These are phyloP conservation scores for Fraxinus angustifolia DNA, from an alignment of 305 asterid genomes.

Conservation along the genomic window DNA sequence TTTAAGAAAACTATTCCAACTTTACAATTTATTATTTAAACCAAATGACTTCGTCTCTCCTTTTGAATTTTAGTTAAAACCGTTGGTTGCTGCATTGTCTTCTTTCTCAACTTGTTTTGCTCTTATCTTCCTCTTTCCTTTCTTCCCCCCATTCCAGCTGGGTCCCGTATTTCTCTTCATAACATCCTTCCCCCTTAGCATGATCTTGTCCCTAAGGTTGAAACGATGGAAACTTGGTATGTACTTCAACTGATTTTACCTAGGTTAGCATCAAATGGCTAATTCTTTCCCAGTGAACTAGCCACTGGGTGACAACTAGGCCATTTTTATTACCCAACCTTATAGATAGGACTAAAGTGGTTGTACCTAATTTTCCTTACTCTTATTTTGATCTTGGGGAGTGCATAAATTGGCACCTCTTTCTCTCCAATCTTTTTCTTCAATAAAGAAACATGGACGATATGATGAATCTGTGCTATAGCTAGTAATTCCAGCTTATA, in stretches of 20 bases:
- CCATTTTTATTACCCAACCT: neutral
- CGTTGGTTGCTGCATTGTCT: neutral
- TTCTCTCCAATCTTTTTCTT: neutral
- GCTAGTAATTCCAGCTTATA: neutral
- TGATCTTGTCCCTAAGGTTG: neutral
- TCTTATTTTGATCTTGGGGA: neutral
- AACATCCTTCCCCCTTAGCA: neutral
- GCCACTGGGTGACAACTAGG: neutral
- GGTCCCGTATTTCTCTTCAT: too few relatives aligned
- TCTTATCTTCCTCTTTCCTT: neutral
- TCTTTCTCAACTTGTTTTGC: neutral
- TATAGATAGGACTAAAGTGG: neutral
- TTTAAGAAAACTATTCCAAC: too few relatives aligned
- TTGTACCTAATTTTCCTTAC: neutral
- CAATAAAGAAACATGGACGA: too few relatives aligned
- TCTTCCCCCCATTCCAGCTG: neutral
- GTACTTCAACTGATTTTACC: neutral
- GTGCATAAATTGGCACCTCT: neutral
- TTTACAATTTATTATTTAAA: too few relatives aligned
- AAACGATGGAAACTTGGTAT: neutral
- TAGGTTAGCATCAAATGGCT: neutral
- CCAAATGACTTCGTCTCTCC: too few relatives aligned
- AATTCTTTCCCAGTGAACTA: neutral
- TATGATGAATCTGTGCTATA: too few relatives aligned
- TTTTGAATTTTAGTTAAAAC: too few relatives aligned